Base-by-base conservation (phyloP, 345 rosid genomes). In the Cardamine resedifolia region DNA sequence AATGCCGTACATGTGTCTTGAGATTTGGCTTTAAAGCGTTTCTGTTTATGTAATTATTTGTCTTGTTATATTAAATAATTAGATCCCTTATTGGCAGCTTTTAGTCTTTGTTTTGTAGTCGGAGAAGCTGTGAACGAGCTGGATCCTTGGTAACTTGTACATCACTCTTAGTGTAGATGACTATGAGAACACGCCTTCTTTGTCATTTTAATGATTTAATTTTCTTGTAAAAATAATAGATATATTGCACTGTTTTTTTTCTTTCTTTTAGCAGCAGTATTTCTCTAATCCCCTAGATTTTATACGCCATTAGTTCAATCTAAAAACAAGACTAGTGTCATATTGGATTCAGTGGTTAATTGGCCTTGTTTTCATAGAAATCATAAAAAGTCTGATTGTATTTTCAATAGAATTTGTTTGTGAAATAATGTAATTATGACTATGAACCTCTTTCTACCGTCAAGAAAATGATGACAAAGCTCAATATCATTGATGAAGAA, bases 1-100 rank as follows among this genome's bases (percentile, higher is more conserved):
- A 27, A n/a, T 69, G 47, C 30, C 45, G 15, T 55, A 76, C 79
- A 76, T 63, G 44, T 69, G 79, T 76, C 79, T 7, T 15, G 45
- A 45, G 41, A 62, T 33, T 34, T 61, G 14, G 14, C 9, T 36
- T 70, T 19, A 70, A 47, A 47, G 30, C 51, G 55, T 45, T 76
- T 70, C 26, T 55, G 59, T 61, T 61, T 36, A 36, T 53, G 59
- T 45, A 62, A 15, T 26, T 55, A 31, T 62, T 67, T 76, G 51
- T 61, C 70, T 43, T 60, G 24, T 33, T 51, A 26, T 44, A 68
- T 60, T n/a, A n/a, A n/a, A n/a, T 51, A 26, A 23, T 45, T 27
- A 20, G 8, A 58, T 24, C 20, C 21, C 27, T 51, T 68, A 52
- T 21, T 74, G 68, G 57, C 38, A 61, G 24, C 69, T 56, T 69